Percentiles rank a stretch among this genome's conserved stretches.
These are phyloP conservation scores for Asterochloris erici DNA, from an alignment of 139 green algal species.

Conservation along the genomic window DNA sequence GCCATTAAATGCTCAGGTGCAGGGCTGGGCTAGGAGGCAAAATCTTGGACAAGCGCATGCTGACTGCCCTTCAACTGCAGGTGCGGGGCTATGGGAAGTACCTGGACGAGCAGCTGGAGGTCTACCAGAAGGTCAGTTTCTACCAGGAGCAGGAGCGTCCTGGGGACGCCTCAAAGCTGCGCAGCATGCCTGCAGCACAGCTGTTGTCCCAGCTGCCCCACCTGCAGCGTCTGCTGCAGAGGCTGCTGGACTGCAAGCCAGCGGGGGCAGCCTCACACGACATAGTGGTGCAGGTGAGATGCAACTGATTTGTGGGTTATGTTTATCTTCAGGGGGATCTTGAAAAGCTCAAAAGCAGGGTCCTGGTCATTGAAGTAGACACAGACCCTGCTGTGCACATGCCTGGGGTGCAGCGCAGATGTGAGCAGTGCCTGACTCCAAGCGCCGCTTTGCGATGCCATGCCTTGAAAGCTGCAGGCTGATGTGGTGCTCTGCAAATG, in stretches of 20 bases:
- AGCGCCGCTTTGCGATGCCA: too few relatives aligned
- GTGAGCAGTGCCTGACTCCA: too few relatives aligned
- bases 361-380: too few relatives aligned
- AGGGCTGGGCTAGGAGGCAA: too few relatives aligned
- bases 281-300: constrained; percentile 51
- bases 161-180: constrained; percentile 23
- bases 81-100: constrained; percentile 83
- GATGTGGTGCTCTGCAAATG: too few relatives aligned
- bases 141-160: constrained; percentile 39
- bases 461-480: too few relatives aligned
- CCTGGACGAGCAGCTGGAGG: constrained; percentile 82
- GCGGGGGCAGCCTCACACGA: constrained; percentile 62
- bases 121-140: constrained; percentile 49
- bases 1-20: too few relatives aligned
- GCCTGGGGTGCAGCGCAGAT: too few relatives aligned
- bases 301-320: background rate
- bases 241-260: constrained; percentile 83
- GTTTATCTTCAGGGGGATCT: background rate
- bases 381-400: too few relatives aligned
- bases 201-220: constrained; percentile 80
- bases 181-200: constrained; percentile 31
- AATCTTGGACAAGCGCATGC: too few relatives aligned
- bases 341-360: background rate
- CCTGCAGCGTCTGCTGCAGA: constrained; percentile 73
- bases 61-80: too few relatives aligned